phyloP scores from a whole-genome alignment of 129 eudicot species.

The Ambrosia artemisiifolia region DNA sequence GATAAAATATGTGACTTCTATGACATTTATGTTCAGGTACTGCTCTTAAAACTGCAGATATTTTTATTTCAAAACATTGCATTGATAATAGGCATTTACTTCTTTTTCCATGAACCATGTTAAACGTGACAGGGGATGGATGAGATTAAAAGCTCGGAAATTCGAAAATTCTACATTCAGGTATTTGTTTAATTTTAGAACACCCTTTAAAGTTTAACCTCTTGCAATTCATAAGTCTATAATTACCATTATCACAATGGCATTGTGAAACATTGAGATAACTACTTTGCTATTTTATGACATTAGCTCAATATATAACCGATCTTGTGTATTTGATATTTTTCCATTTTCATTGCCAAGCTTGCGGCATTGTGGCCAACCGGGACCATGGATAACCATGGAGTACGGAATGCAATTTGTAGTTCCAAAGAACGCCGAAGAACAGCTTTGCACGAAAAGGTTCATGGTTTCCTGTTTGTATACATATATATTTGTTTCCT shows the following conservation, averaged over 20 bases:
- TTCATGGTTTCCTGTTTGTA: neutral
- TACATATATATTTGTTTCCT: neutral
- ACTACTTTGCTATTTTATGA: neutral
- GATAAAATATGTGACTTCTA: constrained; percentile 33
- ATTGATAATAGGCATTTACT: neutral
- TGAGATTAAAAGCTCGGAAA: constrained; percentile 20
- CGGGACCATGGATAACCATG: constrained; percentile 29
- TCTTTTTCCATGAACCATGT: neutral
- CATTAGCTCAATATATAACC: constrained; percentile 7
- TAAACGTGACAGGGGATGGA: constrained; percentile 14
- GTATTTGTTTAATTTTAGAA: neutral
- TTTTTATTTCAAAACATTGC: neutral
- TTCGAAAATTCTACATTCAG: constrained; percentile 28
- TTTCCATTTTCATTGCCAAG: constrained; percentile 5
- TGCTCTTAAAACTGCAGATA: neutral
- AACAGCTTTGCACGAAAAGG: constrained; percentile 11
- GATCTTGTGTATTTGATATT: neutral
- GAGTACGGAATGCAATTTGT: constrained; percentile 21
- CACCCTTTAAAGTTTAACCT: too few species aligned
- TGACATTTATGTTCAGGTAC: constrained; percentile 29
- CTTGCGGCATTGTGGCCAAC: constrained; percentile 31
- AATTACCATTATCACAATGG: neutral
- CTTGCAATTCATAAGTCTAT: neutral
- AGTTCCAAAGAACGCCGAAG: constrained; percentile 27
- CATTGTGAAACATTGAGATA: neutral